These are phyloP conservation scores for Coemansia sp. DNA, from an alignment of 192 early-diverging fungal genomes.

Conservation along the genomic window DNA sequence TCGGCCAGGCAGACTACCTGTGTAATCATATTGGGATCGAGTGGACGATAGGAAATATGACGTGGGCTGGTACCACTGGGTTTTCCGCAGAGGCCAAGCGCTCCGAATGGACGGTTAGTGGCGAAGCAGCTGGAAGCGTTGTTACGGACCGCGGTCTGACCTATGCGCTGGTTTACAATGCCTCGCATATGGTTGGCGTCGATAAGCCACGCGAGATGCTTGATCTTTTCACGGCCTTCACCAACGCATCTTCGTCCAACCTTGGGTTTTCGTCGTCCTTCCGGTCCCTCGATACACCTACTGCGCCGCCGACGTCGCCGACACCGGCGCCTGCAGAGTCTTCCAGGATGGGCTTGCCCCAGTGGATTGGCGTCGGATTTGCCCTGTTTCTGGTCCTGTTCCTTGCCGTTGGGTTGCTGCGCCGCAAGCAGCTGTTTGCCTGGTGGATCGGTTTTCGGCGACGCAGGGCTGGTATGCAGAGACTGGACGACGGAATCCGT, in stretches of 20 bases:
- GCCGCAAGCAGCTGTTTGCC: conserved; percentile 20
- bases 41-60: conserved; percentile 58
- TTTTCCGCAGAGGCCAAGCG: conserved; percentile 23
- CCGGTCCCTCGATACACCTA: conserved; percentile 2
- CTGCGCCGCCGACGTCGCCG: background rate
- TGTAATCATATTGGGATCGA: conserved; percentile 70
- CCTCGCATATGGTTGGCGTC: conserved; percentile 71
- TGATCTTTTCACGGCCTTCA: conserved; percentile 60
- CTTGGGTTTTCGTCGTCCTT: conserved; percentile 44
- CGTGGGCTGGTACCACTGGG: conserved; percentile 60
- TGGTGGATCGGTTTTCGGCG: conserved; percentile 29
- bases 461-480: conserved; percentile 3
- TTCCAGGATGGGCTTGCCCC: conserved; percentile 2
- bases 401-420: conserved; percentile 16
- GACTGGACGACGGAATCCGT: conserved; percentile 8
- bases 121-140: conserved; percentile 45
- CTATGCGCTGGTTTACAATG: conserved; percentile 57
- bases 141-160: conserved; percentile 60
- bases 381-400: conserved; percentile 8
- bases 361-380: conserved; percentile 27
- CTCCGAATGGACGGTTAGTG: conserved; percentile 55
- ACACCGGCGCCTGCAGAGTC: background rate
- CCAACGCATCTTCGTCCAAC: conserved; percentile 34
- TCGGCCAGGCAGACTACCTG: conserved; percentile 67
- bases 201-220: conserved; percentile 61